Evolutionary conservation across 1,284 basidiomycete genomes (phyloP), one percentile per base, ranked within the genome.

Genomic region (Ceratobasidium sp.): DNA sequence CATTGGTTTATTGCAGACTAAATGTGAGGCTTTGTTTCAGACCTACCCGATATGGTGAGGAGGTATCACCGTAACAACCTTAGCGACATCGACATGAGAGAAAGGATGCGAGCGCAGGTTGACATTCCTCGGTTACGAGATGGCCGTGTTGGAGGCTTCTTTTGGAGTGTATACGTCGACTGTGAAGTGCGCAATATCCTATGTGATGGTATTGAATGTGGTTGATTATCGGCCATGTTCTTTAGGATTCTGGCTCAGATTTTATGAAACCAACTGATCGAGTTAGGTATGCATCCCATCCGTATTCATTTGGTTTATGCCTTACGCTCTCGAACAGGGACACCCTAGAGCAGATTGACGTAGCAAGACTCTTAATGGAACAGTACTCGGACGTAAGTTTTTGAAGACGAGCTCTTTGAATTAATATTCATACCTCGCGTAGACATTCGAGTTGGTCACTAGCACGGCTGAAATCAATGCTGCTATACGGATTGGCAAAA

Each of bases 291-390:
- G 84, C 49, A 12, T 20, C 9, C 20, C 39, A n/a, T 20, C 20
- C 33, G 12, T 26, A n/a, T 13, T 20, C 26, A 13, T 23, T 5
- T 53, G 23, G 12, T 0, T 23, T 20, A 28, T 55, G 20, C 42
- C 44, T 26, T 12, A 66, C 20, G 18, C n/a, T 56, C 18, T n/a
- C 20, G 60, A 20, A 6, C 39, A 93, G 95, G 81, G 96, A 97
- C 83, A 97, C 96, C 0, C 88, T 98, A 18, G 97, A 98, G 84
- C 96, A 97, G 84, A 96, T 98, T 78, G 97, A 98, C 82, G 89
- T 97, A 6, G 88, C 95, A 1, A 90, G 88, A 81, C 86, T 92
- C 58, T 84, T 97, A 49, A 95, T 98, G 72, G 87, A 89, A n/a
- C 91, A 94, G 84, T 95, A 97, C 84, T 87, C 91, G 3, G 90